Conservation (phyloP, 1,139 yeast genomes). For the Debaryomyces robertsiae region DNA sequence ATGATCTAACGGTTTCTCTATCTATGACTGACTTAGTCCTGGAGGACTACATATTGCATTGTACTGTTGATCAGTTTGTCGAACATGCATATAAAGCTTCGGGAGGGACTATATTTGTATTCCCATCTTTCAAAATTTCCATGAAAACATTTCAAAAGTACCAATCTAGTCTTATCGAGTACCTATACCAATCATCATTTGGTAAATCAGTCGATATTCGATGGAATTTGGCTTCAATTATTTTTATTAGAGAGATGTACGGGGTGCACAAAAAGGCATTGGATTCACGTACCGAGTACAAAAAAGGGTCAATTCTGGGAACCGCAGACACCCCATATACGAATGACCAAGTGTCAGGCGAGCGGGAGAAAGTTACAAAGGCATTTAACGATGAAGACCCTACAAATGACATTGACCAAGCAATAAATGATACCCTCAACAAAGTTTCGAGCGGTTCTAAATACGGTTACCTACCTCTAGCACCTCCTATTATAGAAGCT, state of each 20-base stretch:
- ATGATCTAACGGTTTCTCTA: conserved; percentile 65
- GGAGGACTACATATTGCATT: conserved; percentile 43
- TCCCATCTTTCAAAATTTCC: conserved; percentile 72
- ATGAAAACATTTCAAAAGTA: conserved; percentile 74
- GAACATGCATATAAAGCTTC: conserved; percentile 57
- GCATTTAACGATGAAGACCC: conserved; percentile 31
- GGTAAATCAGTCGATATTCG: conserved; percentile 89
- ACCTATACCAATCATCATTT: conserved; percentile 67
- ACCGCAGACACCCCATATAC: conserved; percentile 16
- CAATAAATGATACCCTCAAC: conserved; percentile 40
- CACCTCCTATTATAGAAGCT: conserved; percentile 80
- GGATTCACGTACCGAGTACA: conserved; percentile 38
- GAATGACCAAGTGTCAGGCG: conserved; percentile 21
- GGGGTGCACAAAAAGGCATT: conserved; percentile 59
- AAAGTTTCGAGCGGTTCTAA: conserved; percentile 64
- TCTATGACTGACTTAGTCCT: conserved; percentile 53
- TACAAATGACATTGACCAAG: conserved; percentile 35
- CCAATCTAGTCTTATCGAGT: conserved; percentile 57
- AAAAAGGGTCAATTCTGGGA: conserved; percentile 17
- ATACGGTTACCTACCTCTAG: conserved; percentile 63
- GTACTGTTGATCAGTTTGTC: conserved; percentile 59
- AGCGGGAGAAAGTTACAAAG: conserved; percentile 17
- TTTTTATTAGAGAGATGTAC: conserved; percentile 86
- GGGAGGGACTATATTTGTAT: conserved; percentile 79
- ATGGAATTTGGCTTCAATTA: conserved; percentile 94